Evolutionary conservation across 192 early-diverging fungal species (phyloP).

Genomic region (Backusella psychrophila): DNA sequence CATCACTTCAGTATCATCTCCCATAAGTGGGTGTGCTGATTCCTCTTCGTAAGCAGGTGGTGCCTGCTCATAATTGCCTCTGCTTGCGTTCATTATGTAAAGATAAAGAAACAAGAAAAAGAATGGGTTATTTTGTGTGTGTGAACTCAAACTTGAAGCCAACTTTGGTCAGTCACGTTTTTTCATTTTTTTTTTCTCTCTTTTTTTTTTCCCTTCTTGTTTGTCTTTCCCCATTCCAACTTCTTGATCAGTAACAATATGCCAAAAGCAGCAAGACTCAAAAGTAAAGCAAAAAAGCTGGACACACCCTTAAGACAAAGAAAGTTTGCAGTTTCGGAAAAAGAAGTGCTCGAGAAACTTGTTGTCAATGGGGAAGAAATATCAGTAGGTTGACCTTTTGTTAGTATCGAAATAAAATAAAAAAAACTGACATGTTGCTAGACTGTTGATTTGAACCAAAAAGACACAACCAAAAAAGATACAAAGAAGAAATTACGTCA

Average conservation of each 20-base stretch:
- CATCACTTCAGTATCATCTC: conserved; percentile 5
- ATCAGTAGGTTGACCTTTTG: not conserved
- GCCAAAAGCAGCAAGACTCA: conserved; percentile 12
- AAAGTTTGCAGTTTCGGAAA: conserved; percentile 25
- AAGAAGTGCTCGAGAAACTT: conserved; percentile 24
- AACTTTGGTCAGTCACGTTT: not conserved
- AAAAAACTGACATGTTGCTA: not conserved
- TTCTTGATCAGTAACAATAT: not conserved
- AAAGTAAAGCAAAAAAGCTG: not conserved
- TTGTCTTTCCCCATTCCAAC: not conserved
- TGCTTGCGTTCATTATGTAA: not conserved
- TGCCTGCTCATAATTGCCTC: not conserved
- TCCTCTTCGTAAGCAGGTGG: conserved; percentile 36
- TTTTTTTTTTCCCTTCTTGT: not conserved
- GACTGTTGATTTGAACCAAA: not conserved
- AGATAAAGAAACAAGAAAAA: conserved; percentile 7
- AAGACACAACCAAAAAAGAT: conserved; percentile 8
- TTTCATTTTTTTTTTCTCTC: not conserved
- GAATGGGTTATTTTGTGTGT: not conserved
- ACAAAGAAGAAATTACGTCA: conserved; percentile 54
- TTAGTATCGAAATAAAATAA: not conserved
- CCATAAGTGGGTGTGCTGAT: conserved; percentile 15
- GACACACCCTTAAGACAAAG: conserved; percentile 11
- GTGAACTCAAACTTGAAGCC: not conserved
- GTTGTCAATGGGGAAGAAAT: conserved; percentile 4